Base-by-base conservation (phyloP, 75 land plant species). In the Adiantum capillusveneris region DNA sequence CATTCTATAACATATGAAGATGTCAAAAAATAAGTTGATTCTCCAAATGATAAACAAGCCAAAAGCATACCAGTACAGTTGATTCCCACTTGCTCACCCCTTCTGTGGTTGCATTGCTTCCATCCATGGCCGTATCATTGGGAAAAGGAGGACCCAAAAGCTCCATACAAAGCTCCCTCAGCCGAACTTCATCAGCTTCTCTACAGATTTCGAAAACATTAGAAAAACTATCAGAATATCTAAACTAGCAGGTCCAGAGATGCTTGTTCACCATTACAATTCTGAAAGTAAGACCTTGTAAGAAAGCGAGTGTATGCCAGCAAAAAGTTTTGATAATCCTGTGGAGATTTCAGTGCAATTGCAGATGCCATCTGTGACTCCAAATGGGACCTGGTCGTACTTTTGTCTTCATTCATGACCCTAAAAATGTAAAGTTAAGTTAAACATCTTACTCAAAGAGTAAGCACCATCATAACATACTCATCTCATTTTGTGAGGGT, bases 111-210 rank as follows among this genome's bases (percentile, higher is more conserved):
- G 37, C 3, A 34, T 9, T 34, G 9, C 3, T 34, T 34, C 37
- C 37, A 34, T 9, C 37, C 9, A 34, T 5, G 37, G 37, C 37
- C 9, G 37, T 9, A 5, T 3, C 37, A 34, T 9, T 34, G 3
- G 49, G 49, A 46, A 66, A 66, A 2, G 90, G 90, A 37, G 98
- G 98, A 12, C 98, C 98, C 63, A 89, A 64, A 51, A 94, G 75
- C 48, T 80, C 75, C 69, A 89, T 94, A 84, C 98, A 94, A 11
- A 94, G 83, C 68, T 94, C 98, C 65, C 96, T 66, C 53, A 94
- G 62, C 0, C 98, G 80, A n/a, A 72, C 71, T 65, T 94, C 96
- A 67, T 94, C 98, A 24, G 83, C 87, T 61, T 89, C 98, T 70
- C 96, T 87, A 79, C 36, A 46, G 61, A 29, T 24, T 34, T 31